Base-by-base conservation (phyloP, 1,284 basidiomycete genomes). In the Xerocomus amazonicus region DNA sequence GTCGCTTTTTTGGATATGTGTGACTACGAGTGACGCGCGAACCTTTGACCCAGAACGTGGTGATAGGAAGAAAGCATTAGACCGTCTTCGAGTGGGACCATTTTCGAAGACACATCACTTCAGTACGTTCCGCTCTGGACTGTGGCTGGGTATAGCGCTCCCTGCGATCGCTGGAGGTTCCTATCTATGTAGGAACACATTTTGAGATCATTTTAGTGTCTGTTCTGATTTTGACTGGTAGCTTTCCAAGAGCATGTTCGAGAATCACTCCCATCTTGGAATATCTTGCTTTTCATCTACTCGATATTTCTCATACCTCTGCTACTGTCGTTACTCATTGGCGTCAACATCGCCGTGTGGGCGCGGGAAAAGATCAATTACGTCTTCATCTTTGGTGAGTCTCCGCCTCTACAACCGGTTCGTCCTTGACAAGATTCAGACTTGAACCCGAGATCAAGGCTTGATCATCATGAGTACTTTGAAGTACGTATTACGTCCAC, bases 391-490 rank as follows among this genome's bases (percentile, higher is more conserved):
- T 95, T 97, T 61, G 86, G 87, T 88, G 52, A 45, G 75, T 64
- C 19, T 13, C 14, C 19, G 31, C 28, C 10, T 23, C 3, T 34
- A 29, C 17, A 2, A 9, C 23, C 19, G 16, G n/a, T n/a, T 28
- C n/a, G 0, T 17, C 6, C 6, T 19, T 46, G 26, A 50, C n/a
- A 23, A 19, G 7, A 16, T 34, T 19, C 57, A 92, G 92, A 92
- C 64, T 69, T 95, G 44, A 84, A 93, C 57, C 70, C 87, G 7
- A 76, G 88, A 46, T 86, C 86, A n/a, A 80, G 81, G 26, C 73
- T 97, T 45, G 91, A 97, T 65, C 81, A 84, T 59, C 80, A 87
- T 37, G 83, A 91, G 66, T 97, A 89, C 63, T 84, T 92, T 52
- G 88, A 92, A 72, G 89, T 86, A 53, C 19, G 71, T 17, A 16